Conservation (phyloP, 2,329 filamentous ascomycete genomes). For the Phoma herbarum region DNA sequence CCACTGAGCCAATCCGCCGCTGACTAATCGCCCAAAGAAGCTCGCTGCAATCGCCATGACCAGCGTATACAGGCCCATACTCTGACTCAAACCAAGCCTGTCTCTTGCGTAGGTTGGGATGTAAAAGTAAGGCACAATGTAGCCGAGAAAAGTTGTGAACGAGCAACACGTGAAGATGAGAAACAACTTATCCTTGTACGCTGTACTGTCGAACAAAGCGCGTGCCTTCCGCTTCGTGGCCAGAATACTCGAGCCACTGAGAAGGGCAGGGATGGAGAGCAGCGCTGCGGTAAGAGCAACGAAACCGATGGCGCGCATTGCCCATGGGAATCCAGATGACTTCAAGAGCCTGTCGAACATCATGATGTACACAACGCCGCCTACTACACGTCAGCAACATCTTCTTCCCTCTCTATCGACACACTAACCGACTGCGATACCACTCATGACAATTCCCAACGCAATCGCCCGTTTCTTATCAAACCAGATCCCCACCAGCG, state of each 20-base stretch:
- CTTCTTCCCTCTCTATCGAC: neutral
- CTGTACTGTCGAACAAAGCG: constrained; percentile 45
- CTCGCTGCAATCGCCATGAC: constrained; percentile 45
- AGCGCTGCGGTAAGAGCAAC: constrained; percentile 43
- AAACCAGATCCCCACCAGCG: constrained; percentile 50
- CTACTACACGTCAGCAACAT: constrained; percentile 28
- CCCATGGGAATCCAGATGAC: constrained; percentile 46
- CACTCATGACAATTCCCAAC: constrained; percentile 50
- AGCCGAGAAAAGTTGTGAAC: constrained; percentile 49
- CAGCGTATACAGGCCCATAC: constrained; percentile 44
- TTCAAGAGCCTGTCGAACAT: constrained; percentile 46
- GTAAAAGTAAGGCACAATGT: constrained; percentile 52
- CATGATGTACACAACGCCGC: constrained; percentile 49
- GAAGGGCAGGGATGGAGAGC: constrained; percentile 48
- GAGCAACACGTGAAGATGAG: constrained; percentile 47
- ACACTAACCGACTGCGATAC: constrained; percentile 49
- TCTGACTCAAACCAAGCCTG: constrained; percentile 40
- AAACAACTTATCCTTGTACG: constrained; percentile 46
- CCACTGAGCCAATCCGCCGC: constrained; percentile 45
- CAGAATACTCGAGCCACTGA: constrained; percentile 41
- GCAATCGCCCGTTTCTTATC: constrained; percentile 45
- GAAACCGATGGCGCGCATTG: constrained; percentile 49
- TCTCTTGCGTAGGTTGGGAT: constrained; percentile 49
- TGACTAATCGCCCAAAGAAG: constrained; percentile 46
- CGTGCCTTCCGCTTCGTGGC: constrained; percentile 43